Percentiles rank a stretch among this genome's conserved stretches.
Conservation (phyloP, 1,284 basidiomycete genomes). For the Pseudozyma thailandica region DNA sequence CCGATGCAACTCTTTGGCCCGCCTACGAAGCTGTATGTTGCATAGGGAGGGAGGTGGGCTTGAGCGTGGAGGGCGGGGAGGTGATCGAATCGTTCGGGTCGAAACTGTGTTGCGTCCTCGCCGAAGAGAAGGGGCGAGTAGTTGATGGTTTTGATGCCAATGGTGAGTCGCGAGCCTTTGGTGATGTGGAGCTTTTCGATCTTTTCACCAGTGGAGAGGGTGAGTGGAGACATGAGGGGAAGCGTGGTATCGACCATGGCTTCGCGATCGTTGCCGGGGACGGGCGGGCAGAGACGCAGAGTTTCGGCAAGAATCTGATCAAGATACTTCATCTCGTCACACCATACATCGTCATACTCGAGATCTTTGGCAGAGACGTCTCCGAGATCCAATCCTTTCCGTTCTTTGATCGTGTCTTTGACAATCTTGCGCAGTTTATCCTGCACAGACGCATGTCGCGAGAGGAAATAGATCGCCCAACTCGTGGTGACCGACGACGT, state of each 20-base stretch:
- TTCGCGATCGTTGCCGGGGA: slow-evolving; percentile 56
- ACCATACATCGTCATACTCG: slow-evolving; percentile 50
- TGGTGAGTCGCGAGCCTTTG: slow-evolving; percentile 53
- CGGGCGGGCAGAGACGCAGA: slow-evolving; percentile 57
- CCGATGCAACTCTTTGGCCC: slow-evolving; percentile 57
- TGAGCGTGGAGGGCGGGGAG: slow-evolving; percentile 36
- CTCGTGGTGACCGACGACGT: slow-evolving; percentile 81
- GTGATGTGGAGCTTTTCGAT: slow-evolving; percentile 42
- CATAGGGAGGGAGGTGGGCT: slow-evolving; percentile 48
- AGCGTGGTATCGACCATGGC: slow-evolving; percentile 45
- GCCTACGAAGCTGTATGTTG: slow-evolving; percentile 44
- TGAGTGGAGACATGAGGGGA: slow-evolving; percentile 53
- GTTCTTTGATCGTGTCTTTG: background rate
- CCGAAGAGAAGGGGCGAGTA: slow-evolving; percentile 55
- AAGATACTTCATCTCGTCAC: slow-evolving; percentile 49
- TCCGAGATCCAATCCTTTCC: slow-evolving; percentile 34
- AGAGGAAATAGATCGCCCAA: slow-evolving; percentile 79
- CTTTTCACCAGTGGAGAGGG: slow-evolving; percentile 69
- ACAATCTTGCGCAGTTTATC: slow-evolving; percentile 40
- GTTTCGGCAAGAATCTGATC: slow-evolving; percentile 57
- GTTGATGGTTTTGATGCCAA: slow-evolving; percentile 58
- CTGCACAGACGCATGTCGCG: slow-evolving; percentile 76
- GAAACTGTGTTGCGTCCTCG: slow-evolving; percentile 54
- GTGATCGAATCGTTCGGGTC: slow-evolving; percentile 58
- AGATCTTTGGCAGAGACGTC: slow-evolving; percentile 30